phyloP scores from a whole-genome alignment of 2,329 filamentous ascomycete species.

The Metarhizium brunneum region DNA sequence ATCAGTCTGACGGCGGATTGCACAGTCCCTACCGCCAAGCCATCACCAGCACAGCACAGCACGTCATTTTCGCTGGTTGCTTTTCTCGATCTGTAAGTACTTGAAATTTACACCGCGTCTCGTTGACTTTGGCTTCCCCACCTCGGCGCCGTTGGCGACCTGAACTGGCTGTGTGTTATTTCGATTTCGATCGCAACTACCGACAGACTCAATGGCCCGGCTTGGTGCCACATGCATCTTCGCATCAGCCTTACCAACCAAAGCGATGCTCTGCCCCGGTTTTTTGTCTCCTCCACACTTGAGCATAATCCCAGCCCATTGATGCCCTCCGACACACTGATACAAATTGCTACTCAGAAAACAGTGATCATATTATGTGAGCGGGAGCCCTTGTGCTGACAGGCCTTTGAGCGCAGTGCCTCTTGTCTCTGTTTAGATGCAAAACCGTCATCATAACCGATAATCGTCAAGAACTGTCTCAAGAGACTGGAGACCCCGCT shows the following conservation, averaged over 20 bases:
- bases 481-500: not conserved
- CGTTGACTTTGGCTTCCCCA: not conserved
- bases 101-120: not conserved
- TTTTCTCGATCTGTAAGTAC: not conserved
- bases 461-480: not conserved
- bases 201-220: not conserved
- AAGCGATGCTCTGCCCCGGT: not conserved
- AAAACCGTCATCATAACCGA: not conserved
- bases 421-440: not conserved
- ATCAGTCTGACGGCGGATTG: no score
- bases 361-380: not conserved
- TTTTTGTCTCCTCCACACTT: conserved; percentile 1
- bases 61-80: not conserved
- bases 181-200: not conserved
- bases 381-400: not conserved
- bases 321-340: not conserved
- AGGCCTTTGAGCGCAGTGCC: not conserved
- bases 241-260: conserved; percentile 1
- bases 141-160: not conserved
- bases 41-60: not conserved
- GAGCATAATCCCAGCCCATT: not conserved
- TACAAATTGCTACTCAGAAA: not conserved
- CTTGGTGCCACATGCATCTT: not conserved
- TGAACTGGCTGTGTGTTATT: not conserved
- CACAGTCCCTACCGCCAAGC: not conserved